Conservation (phyloP, 2,329 filamentous ascomycete genomes). For the Paramyrothecium sp. region DNA sequence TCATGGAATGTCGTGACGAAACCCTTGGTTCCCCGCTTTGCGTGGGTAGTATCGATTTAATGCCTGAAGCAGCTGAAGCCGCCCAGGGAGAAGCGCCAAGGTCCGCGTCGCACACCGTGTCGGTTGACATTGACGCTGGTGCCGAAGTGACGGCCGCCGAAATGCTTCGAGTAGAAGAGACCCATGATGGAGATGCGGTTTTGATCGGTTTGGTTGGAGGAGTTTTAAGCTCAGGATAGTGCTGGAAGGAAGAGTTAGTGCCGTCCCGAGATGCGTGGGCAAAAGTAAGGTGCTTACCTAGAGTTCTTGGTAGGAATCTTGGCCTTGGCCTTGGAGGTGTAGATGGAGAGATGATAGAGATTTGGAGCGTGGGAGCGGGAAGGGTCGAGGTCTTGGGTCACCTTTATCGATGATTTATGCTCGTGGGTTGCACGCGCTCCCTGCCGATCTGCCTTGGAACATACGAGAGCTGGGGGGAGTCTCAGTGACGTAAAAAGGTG, state of each 20-base stretch:
- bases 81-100: slow-evolving; percentile 49
- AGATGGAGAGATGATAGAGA: background rate
- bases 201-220: background rate
- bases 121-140: slow-evolving; percentile 45
- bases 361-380: background rate
- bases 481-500: background rate
- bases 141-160: slow-evolving; percentile 49
- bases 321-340: background rate
- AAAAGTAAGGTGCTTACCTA: background rate
- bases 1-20: background rate
- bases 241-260: too few species aligned
- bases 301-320: background rate
- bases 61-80: slow-evolving; percentile 50
- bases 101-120: slow-evolving; percentile 46
- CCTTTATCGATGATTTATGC: background rate
- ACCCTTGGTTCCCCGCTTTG: slow-evolving; percentile 2
- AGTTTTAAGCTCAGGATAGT: background rate
- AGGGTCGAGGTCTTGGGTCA: background rate
- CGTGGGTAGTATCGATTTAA: slow-evolving; percentile 7
- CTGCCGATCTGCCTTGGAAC: background rate
- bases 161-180: slow-evolving; percentile 43
- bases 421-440: background rate
- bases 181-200: slow-evolving; percentile 34
- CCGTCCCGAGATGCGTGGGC: background rate
- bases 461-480: background rate